Percentiles rank a stretch among this genome's conserved stretches.
Evolutionary conservation across 768 basidiomycete genomes (phyloP).

Genomic region (Panaeolus papilionaceus): DNA sequence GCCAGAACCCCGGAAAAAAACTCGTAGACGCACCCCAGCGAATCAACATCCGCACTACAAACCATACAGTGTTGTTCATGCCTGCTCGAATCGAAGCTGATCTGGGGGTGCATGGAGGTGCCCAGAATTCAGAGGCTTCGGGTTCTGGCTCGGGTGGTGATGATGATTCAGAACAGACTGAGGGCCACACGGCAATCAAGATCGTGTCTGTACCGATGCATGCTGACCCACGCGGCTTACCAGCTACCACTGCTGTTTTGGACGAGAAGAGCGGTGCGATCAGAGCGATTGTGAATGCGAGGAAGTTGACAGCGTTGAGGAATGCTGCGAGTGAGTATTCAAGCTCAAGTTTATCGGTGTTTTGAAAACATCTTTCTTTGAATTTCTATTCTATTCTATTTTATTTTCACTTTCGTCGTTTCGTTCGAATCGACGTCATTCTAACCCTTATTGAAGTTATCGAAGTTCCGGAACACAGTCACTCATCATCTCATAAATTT

Average conservation of each 20-base stretch:
- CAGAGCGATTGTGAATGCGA: slow-evolving; percentile 82
- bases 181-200: slow-evolving; percentile 70
- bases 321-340: slow-evolving; percentile 75
- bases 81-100: slow-evolving; percentile 63
- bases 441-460: too few species aligned
- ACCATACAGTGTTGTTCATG: slow-evolving; percentile 82
- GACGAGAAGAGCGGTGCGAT: slow-evolving; percentile 72
- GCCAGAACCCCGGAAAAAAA: slow-evolving; percentile 15
- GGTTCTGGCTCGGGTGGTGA: background rate
- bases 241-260: slow-evolving; percentile 78
- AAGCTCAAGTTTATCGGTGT: too few species aligned
- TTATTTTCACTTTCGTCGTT: background rate
- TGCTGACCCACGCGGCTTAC: slow-evolving; percentile 61
- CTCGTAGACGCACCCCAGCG: slow-evolving; percentile 61
- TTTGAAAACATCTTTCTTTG: background rate
- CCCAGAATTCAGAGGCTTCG: background rate
- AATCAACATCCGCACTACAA: slow-evolving; percentile 53
- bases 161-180: too few species aligned
- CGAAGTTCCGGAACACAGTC: too few species aligned
- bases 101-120: background rate
- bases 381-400: slow-evolving; percentile 32
- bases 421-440: background rate
- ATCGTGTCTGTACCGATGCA: slow-evolving; percentile 76
- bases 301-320: slow-evolving; percentile 76
- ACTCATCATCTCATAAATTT: background rate